Base-by-base conservation (phyloP, 1,284 basidiomycete species). In the Marasmius tenuissimus region DNA sequence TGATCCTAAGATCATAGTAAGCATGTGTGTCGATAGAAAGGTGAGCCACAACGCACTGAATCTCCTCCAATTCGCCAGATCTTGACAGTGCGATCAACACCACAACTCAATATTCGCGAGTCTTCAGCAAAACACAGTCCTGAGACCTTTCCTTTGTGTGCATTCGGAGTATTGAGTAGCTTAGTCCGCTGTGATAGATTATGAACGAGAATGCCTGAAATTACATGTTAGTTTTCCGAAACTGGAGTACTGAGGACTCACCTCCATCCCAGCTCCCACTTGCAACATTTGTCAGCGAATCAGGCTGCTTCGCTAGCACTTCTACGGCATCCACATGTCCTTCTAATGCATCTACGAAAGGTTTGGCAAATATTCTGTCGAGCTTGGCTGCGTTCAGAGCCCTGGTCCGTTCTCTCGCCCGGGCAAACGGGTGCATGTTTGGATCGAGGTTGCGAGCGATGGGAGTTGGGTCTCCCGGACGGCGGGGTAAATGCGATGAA, bases 291-390 rank as follows among this genome's bases (percentile, higher is more conserved):
- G 88, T 89, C 50, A 97, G 79, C 1, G 91, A 84, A 20, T 88
- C 86, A 35, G 91, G 89, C 71, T 93, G 94, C 70, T 86, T 89
- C 20, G 86, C 87, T 63, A 98, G 80, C 22, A 89, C 87, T 76
- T 98, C 97, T 14, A 98, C 89, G n/a, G 96, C 96, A 74, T 99
- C 97, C 37, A 93, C 83, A 76, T 98, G 97, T 0, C 97, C 97
- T 63, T 97, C 96, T 51, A 99, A 75, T 58, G 89, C 85, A 35
- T 87, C 94, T 8, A 99, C 84, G 69, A 99, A 99, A 0, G 97
- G 97, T 73, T 97, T 98, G 33, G 97, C 91, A 73, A 98, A 98
- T 79, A 99, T 94, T 58, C 94, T 82, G 62, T 98, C 96, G 80
- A 99, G 91, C 79, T 99, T 99, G 22, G 92, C 92, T 0, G 97